A percentile compares a stretch with the other conserved stretches of the same genome.
Conservation (phyloP, 1,284 basidiomycete genomes). For the Bondarzewia mesenterica region DNA sequence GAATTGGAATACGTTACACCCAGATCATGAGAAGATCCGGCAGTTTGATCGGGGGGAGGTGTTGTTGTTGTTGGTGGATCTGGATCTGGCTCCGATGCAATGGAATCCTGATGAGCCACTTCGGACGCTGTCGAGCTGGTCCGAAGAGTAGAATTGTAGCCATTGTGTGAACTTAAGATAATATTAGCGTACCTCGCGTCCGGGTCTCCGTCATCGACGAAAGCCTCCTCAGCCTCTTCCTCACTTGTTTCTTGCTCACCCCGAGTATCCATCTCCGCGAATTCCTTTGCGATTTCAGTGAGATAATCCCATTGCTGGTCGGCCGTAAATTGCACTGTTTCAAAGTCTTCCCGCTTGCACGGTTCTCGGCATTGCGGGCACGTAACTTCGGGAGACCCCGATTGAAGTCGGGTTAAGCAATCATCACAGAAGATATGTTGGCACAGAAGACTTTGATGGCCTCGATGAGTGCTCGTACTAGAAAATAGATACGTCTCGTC, state of each 20-base stretch:
- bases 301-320: conserved; percentile 41
- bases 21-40: conserved; percentile 7
- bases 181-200: conserved; percentile 7
- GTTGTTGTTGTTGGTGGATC: neutral
- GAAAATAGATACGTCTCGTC: neutral
- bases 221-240: conserved; percentile 31
- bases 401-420: conserved; percentile 25
- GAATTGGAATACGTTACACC: conserved; percentile 14
- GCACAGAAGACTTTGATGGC: conserved; percentile 29
- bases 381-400: conserved; percentile 17
- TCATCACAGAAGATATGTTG: conserved; percentile 34
- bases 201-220: conserved; percentile 27
- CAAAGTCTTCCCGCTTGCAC: conserved; percentile 27
- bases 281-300: conserved; percentile 32
- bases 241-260: conserved; percentile 30
- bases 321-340: conserved; percentile 34
- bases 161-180: neutral
- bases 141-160: no score
- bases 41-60: neutral
- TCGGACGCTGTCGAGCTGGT: neutral
- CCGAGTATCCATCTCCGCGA: conserved; percentile 29
- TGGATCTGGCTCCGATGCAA: neutral
- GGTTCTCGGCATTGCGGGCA: conserved; percentile 35
- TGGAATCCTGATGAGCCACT: neutral
- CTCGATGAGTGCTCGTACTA: neutral